Conservation (phyloP, 495 filamentous ascomycete species). For the Aspergillus coremiiformis region DNA sequence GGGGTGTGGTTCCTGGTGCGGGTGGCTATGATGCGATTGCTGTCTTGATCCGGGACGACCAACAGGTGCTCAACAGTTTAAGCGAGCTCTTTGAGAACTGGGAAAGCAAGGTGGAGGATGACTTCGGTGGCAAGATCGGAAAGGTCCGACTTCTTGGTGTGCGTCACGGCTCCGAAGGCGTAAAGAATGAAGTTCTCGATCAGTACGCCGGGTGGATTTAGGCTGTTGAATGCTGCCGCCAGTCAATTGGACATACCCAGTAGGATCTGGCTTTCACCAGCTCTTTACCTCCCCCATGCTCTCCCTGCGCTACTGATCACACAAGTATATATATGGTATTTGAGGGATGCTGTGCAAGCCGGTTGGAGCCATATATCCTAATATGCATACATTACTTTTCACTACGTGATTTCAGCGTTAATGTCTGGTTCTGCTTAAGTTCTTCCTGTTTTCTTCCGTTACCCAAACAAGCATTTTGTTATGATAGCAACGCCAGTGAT, state of each 20-base stretch:
- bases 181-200: slow-evolving; percentile 55
- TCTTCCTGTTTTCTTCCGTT: neutral
- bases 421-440: neutral
- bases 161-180: slow-evolving; percentile 81
- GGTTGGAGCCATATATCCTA: neutral
- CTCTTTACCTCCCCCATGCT: neutral
- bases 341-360: neutral
- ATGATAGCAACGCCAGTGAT: neutral
- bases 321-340: too few relatives aligned
- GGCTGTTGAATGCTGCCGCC: neutral
- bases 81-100: slow-evolving; percentile 57
- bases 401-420: neutral
- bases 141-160: slow-evolving; percentile 71
- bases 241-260: neutral
- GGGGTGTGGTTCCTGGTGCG: slow-evolving; percentile 88
- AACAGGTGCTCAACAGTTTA: slow-evolving; percentile 55
- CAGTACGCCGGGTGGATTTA: slow-evolving; percentile 58
- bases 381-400: neutral
- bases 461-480: neutral
- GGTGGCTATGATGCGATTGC: slow-evolving; percentile 91
- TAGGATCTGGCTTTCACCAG: neutral
- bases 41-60: slow-evolving; percentile 68
- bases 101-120: slow-evolving; percentile 46
- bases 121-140: slow-evolving; percentile 53
- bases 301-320: neutral